Conservation (phyloP, 2,329 filamentous ascomycete genomes). For the Monosporascus ibericus region DNA sequence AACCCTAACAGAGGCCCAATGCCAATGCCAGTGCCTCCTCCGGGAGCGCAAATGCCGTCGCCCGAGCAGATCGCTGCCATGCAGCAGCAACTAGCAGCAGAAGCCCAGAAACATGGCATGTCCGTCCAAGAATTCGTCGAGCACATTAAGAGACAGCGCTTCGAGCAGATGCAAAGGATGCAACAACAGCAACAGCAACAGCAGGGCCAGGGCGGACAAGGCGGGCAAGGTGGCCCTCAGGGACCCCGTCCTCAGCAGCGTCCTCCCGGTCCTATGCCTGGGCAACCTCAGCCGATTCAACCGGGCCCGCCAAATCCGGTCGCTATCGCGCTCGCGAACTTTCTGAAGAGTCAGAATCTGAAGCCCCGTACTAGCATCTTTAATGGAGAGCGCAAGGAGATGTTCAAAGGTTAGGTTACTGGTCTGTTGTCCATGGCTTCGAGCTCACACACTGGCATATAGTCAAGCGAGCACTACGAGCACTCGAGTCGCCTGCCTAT, state of each 20-base stretch:
- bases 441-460: conserved; percentile 11
- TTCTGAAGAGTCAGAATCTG: conserved; percentile 74
- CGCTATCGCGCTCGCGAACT: conserved; percentile 83
- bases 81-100: conserved; percentile 73
- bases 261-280: conserved; percentile 32
- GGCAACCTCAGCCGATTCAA: conserved; percentile 60
- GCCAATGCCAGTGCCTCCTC: conserved; percentile 19
- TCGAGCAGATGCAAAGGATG: conserved; percentile 38
- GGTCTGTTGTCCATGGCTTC: neutral
- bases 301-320: conserved; percentile 82
- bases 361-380: conserved; percentile 89
- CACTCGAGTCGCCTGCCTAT: conserved; percentile 83
- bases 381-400: conserved; percentile 93
- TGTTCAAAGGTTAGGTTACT: conserved; percentile 72
- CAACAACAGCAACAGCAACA: conserved; percentile 40
- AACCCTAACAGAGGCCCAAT: conserved; percentile 18
- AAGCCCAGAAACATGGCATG: conserved; percentile 81
- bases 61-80: conserved; percentile 82
- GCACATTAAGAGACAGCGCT: conserved; percentile 54
- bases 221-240: conserved; percentile 21
- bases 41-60: conserved; percentile 49
- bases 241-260: conserved; percentile 20
- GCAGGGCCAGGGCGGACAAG: conserved; percentile 26
- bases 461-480: conserved; percentile 96
- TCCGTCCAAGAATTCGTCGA: conserved; percentile 78